A percentile compares a stretch with the other conserved stretches of the same genome.
Conservation (phyloP, 176 grass and related monocot genomes). For the Puya raimondii region DNA sequence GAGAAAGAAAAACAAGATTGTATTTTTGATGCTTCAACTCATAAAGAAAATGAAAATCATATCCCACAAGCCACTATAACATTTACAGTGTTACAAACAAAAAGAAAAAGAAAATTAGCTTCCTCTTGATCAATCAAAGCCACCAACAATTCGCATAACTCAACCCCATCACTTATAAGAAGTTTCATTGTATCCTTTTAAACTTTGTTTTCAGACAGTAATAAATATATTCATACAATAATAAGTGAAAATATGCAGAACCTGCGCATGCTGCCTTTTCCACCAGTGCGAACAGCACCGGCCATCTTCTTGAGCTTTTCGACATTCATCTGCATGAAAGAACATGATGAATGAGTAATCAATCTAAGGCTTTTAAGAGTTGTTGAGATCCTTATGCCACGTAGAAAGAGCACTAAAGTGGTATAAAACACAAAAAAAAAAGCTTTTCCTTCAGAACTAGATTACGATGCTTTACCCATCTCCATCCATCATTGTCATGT, state of each 20-base stretch:
- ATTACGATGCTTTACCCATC: too few species aligned
- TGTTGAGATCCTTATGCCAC: too few species aligned
- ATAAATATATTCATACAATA: too few species aligned
- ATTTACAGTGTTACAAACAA: background rate
- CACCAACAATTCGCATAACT: background rate
- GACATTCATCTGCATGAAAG: conserved; percentile 51
- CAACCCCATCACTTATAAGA: background rate
- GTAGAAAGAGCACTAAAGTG: too few species aligned
- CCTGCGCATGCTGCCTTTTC: conserved; percentile 81
- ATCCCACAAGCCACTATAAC: background rate
- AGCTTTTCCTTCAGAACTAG: too few species aligned
- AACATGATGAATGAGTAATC: background rate
- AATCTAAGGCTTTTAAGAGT: too few species aligned
- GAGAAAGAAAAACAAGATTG: too few species aligned
- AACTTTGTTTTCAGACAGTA: background rate
- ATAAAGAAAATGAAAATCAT: too few species aligned
- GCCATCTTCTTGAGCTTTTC: conserved; percentile 93
- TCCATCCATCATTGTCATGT: too few species aligned
- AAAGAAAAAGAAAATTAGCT: background rate
- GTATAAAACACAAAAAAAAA: too few species aligned
- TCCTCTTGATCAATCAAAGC: background rate
- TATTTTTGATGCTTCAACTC: too few species aligned
- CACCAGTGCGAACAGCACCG: conserved; percentile 76
- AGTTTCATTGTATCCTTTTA: background rate
- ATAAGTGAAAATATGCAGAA: conserved; percentile 6